These are phyloP conservation scores for Parathielavia hyrcaniae DNA, from an alignment of 495 filamentous ascomycete species.

Conservation along the genomic window DNA sequence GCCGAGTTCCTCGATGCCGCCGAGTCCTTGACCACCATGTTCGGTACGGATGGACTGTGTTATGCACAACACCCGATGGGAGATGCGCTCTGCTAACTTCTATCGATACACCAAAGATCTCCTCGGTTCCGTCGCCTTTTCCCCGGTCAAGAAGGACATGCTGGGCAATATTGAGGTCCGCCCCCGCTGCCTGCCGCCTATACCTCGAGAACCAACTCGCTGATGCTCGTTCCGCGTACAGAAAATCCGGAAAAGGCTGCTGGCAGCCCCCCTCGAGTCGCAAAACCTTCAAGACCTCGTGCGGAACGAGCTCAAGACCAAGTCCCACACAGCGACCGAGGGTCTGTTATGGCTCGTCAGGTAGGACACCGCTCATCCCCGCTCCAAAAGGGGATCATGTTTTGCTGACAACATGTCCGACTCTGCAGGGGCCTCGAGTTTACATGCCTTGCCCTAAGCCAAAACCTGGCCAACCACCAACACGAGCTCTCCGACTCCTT, in stretches of 20 bases:
- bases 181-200: background rate
- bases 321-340: conserved; percentile 79
- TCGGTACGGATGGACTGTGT: conserved; percentile 69
- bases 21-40: conserved; percentile 76
- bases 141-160: conserved; percentile 84
- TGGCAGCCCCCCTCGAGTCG: conserved; percentile 68
- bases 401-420: conserved; percentile 7
- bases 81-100: background rate
- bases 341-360: conserved; percentile 87
- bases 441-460: conserved; percentile 73
- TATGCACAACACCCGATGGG: too few species aligned
- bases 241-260: conserved; percentile 87
- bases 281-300: conserved; percentile 77
- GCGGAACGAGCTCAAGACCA: conserved; percentile 75
- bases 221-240: conserved; percentile 31
- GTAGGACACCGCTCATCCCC: conserved; percentile 43
- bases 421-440: conserved; percentile 76
- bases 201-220: background rate
- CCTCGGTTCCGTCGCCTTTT: conserved; percentile 76
- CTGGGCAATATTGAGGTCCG: conserved; percentile 82
- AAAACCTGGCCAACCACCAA: conserved; percentile 58
- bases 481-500: conserved; percentile 83
- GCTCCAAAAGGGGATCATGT: background rate
- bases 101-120: conserved; percentile 53
- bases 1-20: conserved; percentile 86